Conservation (phyloP, 2,329 filamentous ascomycete genomes). For the Pestalotiopsis sp. region DNA sequence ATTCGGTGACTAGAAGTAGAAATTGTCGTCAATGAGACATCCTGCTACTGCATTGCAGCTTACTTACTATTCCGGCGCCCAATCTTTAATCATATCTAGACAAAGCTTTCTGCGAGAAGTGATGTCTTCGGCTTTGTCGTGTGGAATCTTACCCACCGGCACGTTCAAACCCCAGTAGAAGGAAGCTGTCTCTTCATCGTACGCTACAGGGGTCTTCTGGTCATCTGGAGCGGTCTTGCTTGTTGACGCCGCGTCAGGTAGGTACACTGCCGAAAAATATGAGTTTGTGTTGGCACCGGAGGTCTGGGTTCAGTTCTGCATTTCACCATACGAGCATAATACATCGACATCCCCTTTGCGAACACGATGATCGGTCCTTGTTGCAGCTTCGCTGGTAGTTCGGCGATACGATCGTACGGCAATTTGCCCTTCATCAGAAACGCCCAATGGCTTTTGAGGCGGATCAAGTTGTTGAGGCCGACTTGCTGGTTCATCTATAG, state of each 20-base stretch:
- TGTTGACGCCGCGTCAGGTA: background rate
- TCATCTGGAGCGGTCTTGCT: background rate
- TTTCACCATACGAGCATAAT: background rate
- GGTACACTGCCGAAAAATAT: background rate
- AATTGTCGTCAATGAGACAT: background rate
- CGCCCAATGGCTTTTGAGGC: background rate
- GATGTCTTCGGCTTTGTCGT: background rate
- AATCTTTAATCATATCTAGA: background rate
- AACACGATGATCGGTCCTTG: background rate
- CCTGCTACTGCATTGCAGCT: background rate
- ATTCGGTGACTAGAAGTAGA: background rate
- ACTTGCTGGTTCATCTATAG: background rate
- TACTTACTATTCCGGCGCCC: background rate
- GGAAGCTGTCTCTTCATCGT: background rate
- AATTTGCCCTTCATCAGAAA: background rate
- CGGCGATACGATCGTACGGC: background rate
- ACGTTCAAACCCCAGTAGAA: background rate
- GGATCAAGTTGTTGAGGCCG: background rate
- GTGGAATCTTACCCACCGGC: background rate
- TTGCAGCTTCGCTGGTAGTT: background rate
- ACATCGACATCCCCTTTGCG: background rate
- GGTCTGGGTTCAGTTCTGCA: background rate
- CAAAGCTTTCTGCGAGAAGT: background rate
- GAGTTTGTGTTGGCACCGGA: background rate
- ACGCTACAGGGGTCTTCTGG: background rate